These are phyloP conservation scores for Lithohypha guttulata DNA, from an alignment of 2,329 filamentous ascomycete genomes.

Conservation along the genomic window DNA sequence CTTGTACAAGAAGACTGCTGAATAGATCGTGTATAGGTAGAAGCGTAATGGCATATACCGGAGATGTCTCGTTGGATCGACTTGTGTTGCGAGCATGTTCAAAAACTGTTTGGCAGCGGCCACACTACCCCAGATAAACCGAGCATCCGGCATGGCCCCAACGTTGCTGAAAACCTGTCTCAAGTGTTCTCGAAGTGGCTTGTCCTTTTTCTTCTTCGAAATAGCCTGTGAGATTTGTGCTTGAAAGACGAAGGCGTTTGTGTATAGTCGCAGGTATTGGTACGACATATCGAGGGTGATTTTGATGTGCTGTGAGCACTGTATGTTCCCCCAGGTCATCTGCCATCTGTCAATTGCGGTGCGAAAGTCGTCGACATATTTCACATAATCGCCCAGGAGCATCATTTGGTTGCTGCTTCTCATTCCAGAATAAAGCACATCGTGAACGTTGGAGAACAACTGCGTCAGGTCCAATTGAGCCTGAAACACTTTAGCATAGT, in stretches of 20 bases:
- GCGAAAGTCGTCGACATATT: conserved; percentile 65
- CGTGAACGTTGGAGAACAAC: conserved; percentile 62
- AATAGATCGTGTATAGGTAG: conserved; percentile 53
- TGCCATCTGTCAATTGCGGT: conserved; percentile 61
- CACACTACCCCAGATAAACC: conserved; percentile 57
- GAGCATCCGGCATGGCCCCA: conserved; percentile 50
- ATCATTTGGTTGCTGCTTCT: conserved; percentile 60
- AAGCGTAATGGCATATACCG: conserved; percentile 55
- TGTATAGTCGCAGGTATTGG: conserved; percentile 62
- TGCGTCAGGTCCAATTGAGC: conserved; percentile 61
- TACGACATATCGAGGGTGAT: conserved; percentile 59
- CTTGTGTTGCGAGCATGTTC: conserved; percentile 48
- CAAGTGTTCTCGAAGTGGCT: conserved; percentile 29
- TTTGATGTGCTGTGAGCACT: conserved; percentile 56
- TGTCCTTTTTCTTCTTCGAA: conserved; percentile 28
- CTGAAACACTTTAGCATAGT: conserved; percentile 59
- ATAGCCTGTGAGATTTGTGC: conserved; percentile 50
- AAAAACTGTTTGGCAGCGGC: conserved; percentile 54
- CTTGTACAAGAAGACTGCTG: conserved; percentile 56
- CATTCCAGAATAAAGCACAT: conserved; percentile 61
- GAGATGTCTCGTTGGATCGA: conserved; percentile 48
- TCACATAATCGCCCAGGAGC: conserved; percentile 60
- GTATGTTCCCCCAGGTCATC: conserved; percentile 55
- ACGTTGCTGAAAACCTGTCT: conserved; percentile 42
- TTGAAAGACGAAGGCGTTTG: conserved; percentile 66